phyloP scores from a whole-genome alignment of 768 basidiomycete species.

The Chalciporus sphaerocephalus region DNA sequence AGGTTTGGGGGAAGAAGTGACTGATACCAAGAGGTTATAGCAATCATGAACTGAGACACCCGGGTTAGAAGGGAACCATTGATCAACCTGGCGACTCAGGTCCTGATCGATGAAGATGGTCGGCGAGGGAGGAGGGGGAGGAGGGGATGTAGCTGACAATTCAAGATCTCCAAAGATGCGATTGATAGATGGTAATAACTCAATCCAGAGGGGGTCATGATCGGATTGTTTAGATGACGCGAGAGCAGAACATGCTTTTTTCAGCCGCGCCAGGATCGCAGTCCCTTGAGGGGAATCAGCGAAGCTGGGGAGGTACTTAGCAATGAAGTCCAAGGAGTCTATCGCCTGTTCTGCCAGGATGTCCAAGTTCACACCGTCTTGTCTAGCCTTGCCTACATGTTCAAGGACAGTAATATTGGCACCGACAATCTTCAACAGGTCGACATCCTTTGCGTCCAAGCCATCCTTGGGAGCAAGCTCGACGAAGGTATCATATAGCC shows the following conservation, averaged over 20 bases:
- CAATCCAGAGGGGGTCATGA: no score
- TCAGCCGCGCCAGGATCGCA: background rate
- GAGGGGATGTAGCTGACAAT: conserved; percentile 21
- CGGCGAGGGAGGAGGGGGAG: conserved; percentile 11
- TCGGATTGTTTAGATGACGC: no score
- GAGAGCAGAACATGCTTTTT: conserved; percentile 12
- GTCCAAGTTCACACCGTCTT: background rate
- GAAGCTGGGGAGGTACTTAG: conserved; percentile 8
- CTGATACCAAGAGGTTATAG: conserved; percentile 47
- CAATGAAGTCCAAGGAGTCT: conserved; percentile 27
- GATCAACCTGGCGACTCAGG: conserved; percentile 32
- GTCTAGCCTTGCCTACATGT: conserved; percentile 1
- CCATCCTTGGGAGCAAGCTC: conserved; percentile 34
- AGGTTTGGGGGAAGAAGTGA: conserved; percentile 34
- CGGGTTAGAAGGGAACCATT: conserved; percentile 28
- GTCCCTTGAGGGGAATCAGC: background rate
- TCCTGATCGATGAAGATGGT: conserved; percentile 22
- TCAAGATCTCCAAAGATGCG: conserved; percentile 32
- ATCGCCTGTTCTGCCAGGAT: conserved; percentile 8
- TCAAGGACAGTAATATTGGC: conserved; percentile 38
- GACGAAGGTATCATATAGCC: conserved; percentile 43
- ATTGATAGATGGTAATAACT: conserved; percentile 13
- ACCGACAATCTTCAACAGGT: conserved; percentile 42
- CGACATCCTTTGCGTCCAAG: conserved; percentile 33
- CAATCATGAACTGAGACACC: conserved; percentile 35